Evolutionary conservation across 2,329 filamentous ascomycete species (phyloP), one percentile per base, ranked within the genome.

Genomic region (Claviceps sp.): DNA sequence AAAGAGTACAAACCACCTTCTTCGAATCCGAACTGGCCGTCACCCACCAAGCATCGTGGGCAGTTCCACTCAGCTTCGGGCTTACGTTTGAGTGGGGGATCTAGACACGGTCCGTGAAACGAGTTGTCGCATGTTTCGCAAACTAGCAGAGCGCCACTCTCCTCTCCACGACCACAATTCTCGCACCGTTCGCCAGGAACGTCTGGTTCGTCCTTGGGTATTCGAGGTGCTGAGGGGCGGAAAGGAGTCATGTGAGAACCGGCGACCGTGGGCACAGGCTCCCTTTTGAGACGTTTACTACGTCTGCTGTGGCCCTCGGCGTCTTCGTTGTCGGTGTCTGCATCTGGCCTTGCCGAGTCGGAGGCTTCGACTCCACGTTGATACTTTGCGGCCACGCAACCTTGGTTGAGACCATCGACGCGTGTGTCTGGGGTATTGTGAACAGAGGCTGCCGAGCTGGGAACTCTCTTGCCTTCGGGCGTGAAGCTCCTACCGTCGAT

Each of bases 221-320:
- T 74, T 56, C 80, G 78, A 17, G 84, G 87, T 16, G 83, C 83
- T 26, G 86, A 83, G 52, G 91, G 88, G 50, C 91, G 86, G 63
- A 95, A 89, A 61, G 91, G 80, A 55, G 88, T 93, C 89, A 97
- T 97, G 69, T 97, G 89, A 50, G 91, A 97, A 51, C 93, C 93
- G 57, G 89, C 89, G 58, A 98, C 88, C 37, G 88, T 95, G 44
- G 91, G 88, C 38, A 83, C 78, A 44, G 75, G 72, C 67, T 81
- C 78, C 53, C 94, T 95, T 68, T 93, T 95, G 13, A 95, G 75
- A 44, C 93, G 82, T 71, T 98, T 98, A 68, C 90, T 96, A 53
- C 91, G 83, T 55, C 93, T 80, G 57, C 85, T 88, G 55, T 79
- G 79, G 58, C 72, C 73, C 48, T 88, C 85, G 1, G 67, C 68